phyloP scores from a whole-genome alignment of 345 rosid genomes.

The Hypericum androsaemum region DNA sequence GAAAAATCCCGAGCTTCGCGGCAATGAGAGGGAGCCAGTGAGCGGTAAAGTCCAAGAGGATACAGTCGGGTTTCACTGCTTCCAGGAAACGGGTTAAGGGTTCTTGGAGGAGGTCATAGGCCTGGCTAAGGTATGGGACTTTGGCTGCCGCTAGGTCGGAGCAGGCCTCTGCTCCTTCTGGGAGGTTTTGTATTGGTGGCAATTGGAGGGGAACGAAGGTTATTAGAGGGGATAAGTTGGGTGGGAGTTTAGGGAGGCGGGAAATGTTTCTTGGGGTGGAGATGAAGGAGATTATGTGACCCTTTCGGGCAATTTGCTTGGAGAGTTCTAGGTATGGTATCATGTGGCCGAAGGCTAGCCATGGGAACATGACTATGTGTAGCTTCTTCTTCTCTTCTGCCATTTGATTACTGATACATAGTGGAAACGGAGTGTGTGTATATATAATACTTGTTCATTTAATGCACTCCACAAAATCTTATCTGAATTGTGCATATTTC shows the following conservation, averaged over 20 bases:
- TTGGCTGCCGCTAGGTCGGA: neutral
- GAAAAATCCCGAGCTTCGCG: neutral
- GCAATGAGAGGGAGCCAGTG: neutral
- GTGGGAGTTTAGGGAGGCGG: constrained; percentile 18
- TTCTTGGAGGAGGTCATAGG: neutral
- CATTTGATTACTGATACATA: too few species aligned
- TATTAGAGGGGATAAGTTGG: constrained; percentile 9
- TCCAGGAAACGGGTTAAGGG: neutral
- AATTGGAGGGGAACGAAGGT: constrained; percentile 1
- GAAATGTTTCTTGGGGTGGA: constrained; percentile 20
- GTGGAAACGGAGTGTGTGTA: too few species aligned
- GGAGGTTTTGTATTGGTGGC: neutral
- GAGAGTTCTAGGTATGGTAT: constrained; percentile 22
- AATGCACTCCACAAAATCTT: too few species aligned
- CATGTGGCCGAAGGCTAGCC: constrained; percentile 28
- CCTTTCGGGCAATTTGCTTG: constrained; percentile 14
- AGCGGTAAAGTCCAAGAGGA: neutral
- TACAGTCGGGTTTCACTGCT: neutral
- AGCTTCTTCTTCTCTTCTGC: too few species aligned
- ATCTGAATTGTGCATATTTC: too few species aligned
- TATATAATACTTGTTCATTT: too few species aligned
- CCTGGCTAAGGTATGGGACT: neutral
- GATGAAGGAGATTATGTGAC: constrained; percentile 16
- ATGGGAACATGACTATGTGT: neutral
- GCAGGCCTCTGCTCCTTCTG: neutral